These are phyloP conservation scores for Porphyra umbilicalis DNA, from an alignment of 31 red algal species.

Conservation along the genomic window DNA sequence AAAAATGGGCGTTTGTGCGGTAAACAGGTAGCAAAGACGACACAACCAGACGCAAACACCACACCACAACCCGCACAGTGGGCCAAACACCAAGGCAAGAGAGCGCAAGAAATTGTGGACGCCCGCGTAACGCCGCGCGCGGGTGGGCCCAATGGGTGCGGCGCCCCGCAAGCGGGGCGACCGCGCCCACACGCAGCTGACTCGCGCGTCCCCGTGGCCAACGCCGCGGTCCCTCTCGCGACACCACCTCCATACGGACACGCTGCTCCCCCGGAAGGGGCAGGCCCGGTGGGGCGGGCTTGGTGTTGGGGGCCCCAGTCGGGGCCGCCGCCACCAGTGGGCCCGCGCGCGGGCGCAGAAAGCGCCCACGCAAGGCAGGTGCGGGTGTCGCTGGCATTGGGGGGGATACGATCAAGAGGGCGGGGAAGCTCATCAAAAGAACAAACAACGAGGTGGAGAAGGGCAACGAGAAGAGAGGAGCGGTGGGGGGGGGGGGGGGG, in stretches of 20 bases:
- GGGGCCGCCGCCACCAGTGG: not conserved
- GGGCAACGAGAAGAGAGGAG: not conserved
- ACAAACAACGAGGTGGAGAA: not conserved
- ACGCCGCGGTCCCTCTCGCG: not conserved
- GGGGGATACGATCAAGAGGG: not conserved
- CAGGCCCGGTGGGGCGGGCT: not conserved
- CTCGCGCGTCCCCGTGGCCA: not conserved
- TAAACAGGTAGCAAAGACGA: not conserved
- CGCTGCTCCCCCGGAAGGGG: not conserved
- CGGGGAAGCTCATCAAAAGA: not conserved
- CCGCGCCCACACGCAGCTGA: not conserved
- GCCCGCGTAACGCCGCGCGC: not conserved
- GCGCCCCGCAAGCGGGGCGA: not conserved
- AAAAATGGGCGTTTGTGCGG: not conserved
- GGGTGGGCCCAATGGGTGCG: not conserved
- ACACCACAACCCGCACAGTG: not conserved
- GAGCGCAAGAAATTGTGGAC: not conserved
- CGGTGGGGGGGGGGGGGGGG: not conserved
- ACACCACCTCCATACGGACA: not conserved
- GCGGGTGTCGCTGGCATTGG: not conserved
- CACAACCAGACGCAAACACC: not conserved
- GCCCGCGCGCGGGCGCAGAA: not conserved
- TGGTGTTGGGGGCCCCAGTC: not conserved
- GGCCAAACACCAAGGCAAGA: not conserved
- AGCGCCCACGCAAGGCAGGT: not conserved